Evolutionary conservation across 1,284 basidiomycete genomes (phyloP).

Genomic region (Microbotryum scabiosae): DNA sequence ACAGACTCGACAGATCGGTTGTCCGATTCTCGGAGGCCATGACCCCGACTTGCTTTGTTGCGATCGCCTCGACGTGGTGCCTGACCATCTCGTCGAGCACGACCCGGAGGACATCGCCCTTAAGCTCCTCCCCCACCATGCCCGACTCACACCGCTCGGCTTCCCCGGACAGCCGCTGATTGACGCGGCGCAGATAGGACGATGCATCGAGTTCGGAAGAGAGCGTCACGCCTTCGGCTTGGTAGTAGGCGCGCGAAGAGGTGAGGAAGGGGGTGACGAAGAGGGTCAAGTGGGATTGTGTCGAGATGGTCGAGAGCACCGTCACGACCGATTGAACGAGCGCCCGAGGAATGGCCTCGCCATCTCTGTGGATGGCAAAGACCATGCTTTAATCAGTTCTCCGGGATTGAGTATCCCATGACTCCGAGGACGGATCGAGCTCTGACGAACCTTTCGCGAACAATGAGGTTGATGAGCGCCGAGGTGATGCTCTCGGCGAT

Average conservation of each 20-base stretch:
- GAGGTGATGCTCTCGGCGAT: slow-evolving; percentile 18
- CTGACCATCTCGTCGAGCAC: slow-evolving; percentile 30
- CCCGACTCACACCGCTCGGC: slow-evolving; percentile 46
- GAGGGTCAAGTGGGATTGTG: slow-evolving; percentile 10
- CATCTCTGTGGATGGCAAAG: slow-evolving; percentile 14
- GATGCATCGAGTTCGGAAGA: slow-evolving; percentile 14
- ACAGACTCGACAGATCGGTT: slow-evolving; percentile 52
- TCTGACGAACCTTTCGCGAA: slow-evolving; percentile 27
- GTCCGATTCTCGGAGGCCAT: slow-evolving; percentile 29
- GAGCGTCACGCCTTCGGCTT: slow-evolving; percentile 4
- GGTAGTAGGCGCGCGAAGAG: slow-evolving; percentile 14
- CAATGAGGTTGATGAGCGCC: slow-evolving; percentile 15
- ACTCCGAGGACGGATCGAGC: background rate
- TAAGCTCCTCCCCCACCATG: slow-evolving; percentile 41
- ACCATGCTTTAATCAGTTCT: background rate
- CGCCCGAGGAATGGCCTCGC: slow-evolving; percentile 17
- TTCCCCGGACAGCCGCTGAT: slow-evolving; percentile 51
- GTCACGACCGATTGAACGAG: slow-evolving; percentile 25
- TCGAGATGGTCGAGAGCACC: slow-evolving; percentile 28
- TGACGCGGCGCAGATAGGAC: slow-evolving; percentile 51
- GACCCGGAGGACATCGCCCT: slow-evolving; percentile 12
- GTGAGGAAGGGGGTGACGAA: slow-evolving; percentile 30
- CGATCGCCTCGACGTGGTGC: slow-evolving; percentile 27
- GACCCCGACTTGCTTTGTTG: slow-evolving; percentile 19
- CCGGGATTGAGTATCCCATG: background rate